Evolutionary conservation across 1,139 yeast species (phyloP), one percentile per base, ranked within the genome.

Genomic region (Yamadazyma membranifaciens): DNA sequence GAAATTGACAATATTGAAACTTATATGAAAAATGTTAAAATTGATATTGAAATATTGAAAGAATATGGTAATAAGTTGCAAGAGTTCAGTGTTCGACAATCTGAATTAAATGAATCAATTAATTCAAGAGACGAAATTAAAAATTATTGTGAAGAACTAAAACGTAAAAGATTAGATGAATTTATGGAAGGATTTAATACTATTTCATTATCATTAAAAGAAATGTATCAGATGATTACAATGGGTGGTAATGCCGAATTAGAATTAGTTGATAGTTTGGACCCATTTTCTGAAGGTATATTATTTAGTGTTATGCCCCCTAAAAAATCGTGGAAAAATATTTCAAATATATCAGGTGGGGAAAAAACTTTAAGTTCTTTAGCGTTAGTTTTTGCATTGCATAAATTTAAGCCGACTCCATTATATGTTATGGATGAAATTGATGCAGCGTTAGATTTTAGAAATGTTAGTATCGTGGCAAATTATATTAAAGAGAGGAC

Each of bases 181-280:
- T 94, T 94, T 56, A 88, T 89, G 95, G 81, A 79, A 48, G 98
- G 99, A 0, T 92, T 94, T 66, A 80, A 83, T 50, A 73, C 81
- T 25, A 94, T 94, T 29, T 89, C 98, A 1, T 73, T 83, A 62
- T 87, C 96, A 6, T 75, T 94, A 48, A 92, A 92, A 60, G 97
- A 88, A 55, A 91, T 94, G 98, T 94, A 94, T 57, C 95, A 91
- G 56, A 87, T 92, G 95, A 92, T 94, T 45, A 94, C 98, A 0
- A 89, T 92, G 95, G 98, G 98, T 12, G 99, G 99, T 31, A 94
- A 91, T 67, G 99, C 99, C 0, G 98, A 94, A 60, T 73, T 94
- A 34, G 99, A 94, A 58, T 75, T 92, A 40, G 98, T 91, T 15
- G 98, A 94, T 59, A 84, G 95, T 50, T 75, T 92, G 55, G 98